phyloP scores from a whole-genome alignment of 202 grass and related monocot species.

The Schoenoplectus triqueter region DNA sequence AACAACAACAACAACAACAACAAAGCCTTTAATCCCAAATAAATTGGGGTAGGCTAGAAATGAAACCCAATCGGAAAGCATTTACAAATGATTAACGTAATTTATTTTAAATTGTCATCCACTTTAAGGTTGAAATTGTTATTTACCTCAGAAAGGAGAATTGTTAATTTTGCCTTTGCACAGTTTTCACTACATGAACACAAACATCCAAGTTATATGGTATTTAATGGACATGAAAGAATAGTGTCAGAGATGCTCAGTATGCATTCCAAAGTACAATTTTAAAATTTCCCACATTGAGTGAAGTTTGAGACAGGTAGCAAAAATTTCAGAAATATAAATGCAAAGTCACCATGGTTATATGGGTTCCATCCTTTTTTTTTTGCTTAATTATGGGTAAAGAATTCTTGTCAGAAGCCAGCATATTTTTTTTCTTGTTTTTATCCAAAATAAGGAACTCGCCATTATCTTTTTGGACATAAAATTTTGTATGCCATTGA shows the following conservation, averaged over 20 bases:
- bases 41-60: no score
- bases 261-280: not conserved
- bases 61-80: no score
- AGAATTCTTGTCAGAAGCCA: constrained; percentile 1
- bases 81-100: constrained; percentile 8
- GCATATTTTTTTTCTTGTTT: not conserved
- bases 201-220: not conserved
- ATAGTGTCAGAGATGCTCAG: constrained; percentile 19
- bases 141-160: not conserved
- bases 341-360: not conserved
- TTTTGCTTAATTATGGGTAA: not conserved
- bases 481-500: constrained; percentile 17
- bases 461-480: not conserved
- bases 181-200: constrained; percentile 5
- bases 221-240: constrained; percentile 25
- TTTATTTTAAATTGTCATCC: not conserved
- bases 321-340: constrained; percentile 1
- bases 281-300: constrained; percentile 6
- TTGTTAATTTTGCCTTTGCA: constrained; percentile 15
- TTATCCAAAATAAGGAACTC: constrained; percentile 1
- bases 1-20: no score
- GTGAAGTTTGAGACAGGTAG: constrained; percentile 10
- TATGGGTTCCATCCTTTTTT: not conserved
- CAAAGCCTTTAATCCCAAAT: no score
- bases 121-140: not conserved